These are phyloP conservation scores for Maudiozyma turicensis DNA, from an alignment of 805 yeast genomes.

Conservation along the genomic window DNA sequence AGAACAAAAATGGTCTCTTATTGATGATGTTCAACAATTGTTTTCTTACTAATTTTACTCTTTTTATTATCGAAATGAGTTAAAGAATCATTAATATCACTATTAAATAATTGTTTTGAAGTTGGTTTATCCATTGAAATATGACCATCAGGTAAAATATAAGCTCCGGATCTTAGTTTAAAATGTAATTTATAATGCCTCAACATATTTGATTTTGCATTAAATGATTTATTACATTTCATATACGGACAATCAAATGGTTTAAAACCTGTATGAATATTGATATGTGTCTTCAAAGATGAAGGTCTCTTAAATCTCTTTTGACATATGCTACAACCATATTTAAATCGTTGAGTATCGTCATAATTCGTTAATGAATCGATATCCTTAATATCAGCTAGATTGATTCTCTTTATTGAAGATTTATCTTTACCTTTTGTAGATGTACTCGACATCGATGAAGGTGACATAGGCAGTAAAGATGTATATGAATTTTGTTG, in stretches of 20 bases:
- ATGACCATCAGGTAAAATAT: conserved; percentile 14
- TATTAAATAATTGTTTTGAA: conserved; percentile 9
- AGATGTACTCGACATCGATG: not conserved
- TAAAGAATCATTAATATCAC: not conserved
- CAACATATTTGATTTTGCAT: conserved; percentile 24
- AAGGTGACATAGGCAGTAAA: not conserved
- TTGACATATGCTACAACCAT: conserved; percentile 58
- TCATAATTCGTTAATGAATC: not conserved
- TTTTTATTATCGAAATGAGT: not conserved
- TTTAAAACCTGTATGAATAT: conserved; percentile 82
- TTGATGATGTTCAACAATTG: not conserved
- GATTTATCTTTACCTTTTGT: not conserved
- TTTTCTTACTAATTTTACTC: not conserved
- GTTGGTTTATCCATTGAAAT: conserved; percentile 11
- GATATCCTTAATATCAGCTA: not conserved
- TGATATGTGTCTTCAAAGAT: conserved; percentile 66
- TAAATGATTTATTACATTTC: conserved; percentile 57
- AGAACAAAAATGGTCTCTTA: too few relatives aligned
- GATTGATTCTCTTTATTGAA: not conserved
- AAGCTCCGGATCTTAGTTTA: conserved; percentile 9
- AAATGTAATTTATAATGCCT: conserved; percentile 24
- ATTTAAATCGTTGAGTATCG: conserved; percentile 1
- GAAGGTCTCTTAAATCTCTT: conserved; percentile 82
- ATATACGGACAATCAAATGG: conserved; percentile 59
- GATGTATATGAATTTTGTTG: not conserved